Conservation (phyloP, 768 basidiomycete genomes). For the Naematelia aurantialba region DNA sequence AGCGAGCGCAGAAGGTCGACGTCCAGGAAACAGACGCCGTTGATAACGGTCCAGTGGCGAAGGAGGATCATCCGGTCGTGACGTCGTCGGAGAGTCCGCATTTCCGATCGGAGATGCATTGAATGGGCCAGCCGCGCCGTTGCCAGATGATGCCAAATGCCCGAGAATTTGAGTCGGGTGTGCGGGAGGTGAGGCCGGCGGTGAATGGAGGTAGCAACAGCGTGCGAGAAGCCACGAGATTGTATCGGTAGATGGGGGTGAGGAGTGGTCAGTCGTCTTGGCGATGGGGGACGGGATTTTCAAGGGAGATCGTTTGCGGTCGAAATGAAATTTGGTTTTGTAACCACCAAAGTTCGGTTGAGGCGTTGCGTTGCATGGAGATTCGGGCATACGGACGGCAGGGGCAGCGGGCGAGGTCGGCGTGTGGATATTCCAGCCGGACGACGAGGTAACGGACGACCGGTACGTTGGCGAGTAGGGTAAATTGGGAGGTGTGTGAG, state of each 20-base stretch:
- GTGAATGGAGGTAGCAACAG: not conserved
- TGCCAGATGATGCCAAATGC: constrained; percentile 1
- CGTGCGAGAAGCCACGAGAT: not conserved
- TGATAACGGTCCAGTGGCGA: constrained; percentile 16
- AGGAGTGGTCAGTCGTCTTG: not conserved
- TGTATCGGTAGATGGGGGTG: not conserved
- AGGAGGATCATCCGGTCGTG: not conserved
- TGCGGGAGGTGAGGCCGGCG: constrained; percentile 35
- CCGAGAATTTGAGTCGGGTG: constrained; percentile 27
- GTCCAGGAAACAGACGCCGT: not conserved
- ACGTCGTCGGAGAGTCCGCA: constrained; percentile 13
- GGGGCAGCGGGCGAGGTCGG: not conserved
- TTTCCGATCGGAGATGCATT: constrained; percentile 39
- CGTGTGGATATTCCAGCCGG: not conserved
- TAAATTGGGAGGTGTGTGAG: constrained; percentile 29
- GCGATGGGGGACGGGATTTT: not conserved
- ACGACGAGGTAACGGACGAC: constrained; percentile 7
- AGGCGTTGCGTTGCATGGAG: not conserved
- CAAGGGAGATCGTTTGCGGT: not conserved
- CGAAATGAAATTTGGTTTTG: not conserved
- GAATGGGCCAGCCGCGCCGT: constrained; percentile 14
- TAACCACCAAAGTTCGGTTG: not conserved
- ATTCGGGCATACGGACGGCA: not conserved
- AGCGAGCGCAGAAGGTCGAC: constrained; percentile 17
- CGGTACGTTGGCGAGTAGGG: constrained; percentile 16